Conservation (phyloP, 306 rosid species). For the Biancaea sappan region DNA sequence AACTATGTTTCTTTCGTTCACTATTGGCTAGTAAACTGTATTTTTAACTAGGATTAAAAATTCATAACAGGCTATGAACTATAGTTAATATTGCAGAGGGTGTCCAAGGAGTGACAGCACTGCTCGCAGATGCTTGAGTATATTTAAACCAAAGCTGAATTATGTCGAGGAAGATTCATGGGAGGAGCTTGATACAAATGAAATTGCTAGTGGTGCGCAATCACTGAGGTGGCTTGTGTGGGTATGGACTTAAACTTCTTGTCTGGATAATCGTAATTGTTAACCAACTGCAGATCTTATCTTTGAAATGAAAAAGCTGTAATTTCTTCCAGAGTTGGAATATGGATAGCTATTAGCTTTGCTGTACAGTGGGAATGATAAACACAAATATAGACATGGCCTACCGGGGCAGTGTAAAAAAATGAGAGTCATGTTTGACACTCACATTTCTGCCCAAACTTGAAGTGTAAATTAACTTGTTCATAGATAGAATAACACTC, state of each 20-base stretch:
- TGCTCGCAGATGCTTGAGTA: constrained; percentile 74
- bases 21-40: constrained; percentile 22
- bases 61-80: constrained; percentile 72
- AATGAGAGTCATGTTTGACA: not conserved
- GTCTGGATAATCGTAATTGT: constrained; percentile 21
- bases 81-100: constrained; percentile 82
- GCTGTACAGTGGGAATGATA: constrained; percentile 5
- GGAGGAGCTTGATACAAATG: constrained; percentile 84
- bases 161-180: constrained; percentile 81
- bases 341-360: not conserved
- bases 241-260: constrained; percentile 50
- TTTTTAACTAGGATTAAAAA: constrained; percentile 58
- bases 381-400: not conserved
- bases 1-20: not conserved
- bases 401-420: not conserved
- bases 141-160: constrained; percentile 79
- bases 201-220: constrained; percentile 65
- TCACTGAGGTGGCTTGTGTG: constrained; percentile 90
- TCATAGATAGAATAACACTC: not conserved
- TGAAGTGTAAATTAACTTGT: not conserved
- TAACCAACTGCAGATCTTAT: constrained; percentile 6
- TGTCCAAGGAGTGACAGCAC: constrained; percentile 76
- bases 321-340: not conserved
- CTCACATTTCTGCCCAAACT: not conserved
- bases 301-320: not conserved